phyloP scores from a whole-genome alignment of 2,329 filamentous ascomycete genomes.

The Arthrobotrys iridis region DNA sequence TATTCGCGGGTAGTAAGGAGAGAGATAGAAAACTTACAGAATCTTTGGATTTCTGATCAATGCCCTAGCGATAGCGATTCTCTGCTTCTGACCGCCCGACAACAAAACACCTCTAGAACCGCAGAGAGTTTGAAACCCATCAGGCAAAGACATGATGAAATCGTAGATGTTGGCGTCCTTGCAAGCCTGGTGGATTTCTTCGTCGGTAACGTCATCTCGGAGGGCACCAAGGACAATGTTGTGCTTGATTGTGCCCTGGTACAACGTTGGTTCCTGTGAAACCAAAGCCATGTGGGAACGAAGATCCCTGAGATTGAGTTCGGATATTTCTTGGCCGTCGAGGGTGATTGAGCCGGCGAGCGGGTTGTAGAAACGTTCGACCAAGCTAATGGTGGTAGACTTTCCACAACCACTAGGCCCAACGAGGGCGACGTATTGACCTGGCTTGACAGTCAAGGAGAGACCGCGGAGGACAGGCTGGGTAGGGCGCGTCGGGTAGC shows the following conservation, averaged over 20 bases:
- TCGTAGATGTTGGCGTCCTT: constrained; percentile 92
- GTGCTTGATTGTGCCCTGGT: constrained; percentile 89
- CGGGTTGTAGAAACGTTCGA: constrained; percentile 95
- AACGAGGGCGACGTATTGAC: constrained; percentile 87
- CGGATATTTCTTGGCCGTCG: constrained; percentile 82
- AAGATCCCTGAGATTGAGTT: constrained; percentile 85
- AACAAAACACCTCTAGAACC: constrained; percentile 86
- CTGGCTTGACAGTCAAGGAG: constrained; percentile 76
- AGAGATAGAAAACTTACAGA: constrained; percentile 66
- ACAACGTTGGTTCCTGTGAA: constrained; percentile 91
- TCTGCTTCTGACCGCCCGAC: constrained; percentile 92
- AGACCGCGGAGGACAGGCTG: constrained; percentile 90
- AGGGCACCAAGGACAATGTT: constrained; percentile 85
- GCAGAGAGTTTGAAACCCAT: constrained; percentile 85
- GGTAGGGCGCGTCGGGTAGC: constrained; percentile 89
- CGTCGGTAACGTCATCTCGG: constrained; percentile 74
- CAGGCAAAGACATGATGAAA: constrained; percentile 72
- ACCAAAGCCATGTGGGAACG: constrained; percentile 85
- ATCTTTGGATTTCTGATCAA: constrained; percentile 91
- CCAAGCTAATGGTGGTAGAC: constrained; percentile 84
- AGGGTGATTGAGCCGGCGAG: constrained; percentile 81
- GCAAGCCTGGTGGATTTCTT: constrained; percentile 79
- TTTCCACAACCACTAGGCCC: constrained; percentile 96
- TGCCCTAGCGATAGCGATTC: constrained; percentile 90
- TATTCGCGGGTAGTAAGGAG: constrained; percentile 75